Percentiles rank a stretch among this genome's conserved stretches.
These are phyloP conservation scores for Perkinsus olseni DNA, from an alignment of 169 alveolate genomes.

Conservation along the genomic window DNA sequence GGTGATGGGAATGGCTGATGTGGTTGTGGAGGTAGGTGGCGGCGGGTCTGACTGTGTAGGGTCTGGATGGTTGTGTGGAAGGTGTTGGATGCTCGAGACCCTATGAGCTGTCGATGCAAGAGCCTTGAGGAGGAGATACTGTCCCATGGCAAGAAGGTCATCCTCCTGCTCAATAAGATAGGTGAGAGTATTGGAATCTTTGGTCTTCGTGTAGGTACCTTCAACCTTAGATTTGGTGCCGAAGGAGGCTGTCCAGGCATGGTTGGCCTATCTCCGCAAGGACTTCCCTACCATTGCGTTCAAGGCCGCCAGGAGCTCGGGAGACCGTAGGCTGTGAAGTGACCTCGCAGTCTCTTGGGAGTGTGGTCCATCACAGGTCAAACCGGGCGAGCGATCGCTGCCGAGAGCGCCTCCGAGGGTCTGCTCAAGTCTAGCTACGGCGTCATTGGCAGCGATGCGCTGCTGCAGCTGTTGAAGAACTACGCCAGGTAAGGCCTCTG, in stretches of 20 bases:
- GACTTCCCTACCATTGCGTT: constrained; percentile 32
- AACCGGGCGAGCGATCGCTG: neutral
- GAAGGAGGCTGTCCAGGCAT: constrained; percentile 39
- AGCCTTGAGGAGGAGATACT: constrained; percentile 64
- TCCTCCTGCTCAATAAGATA: constrained; percentile 69
- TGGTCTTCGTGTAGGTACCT: neutral
- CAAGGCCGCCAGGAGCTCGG: constrained; percentile 40
- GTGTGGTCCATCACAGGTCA: neutral
- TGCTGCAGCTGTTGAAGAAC: constrained; percentile 70
- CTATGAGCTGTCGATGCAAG: constrained; percentile 64
- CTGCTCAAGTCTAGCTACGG: neutral
- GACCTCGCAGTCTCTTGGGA: constrained; percentile 16
- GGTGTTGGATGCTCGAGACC: constrained; percentile 83
- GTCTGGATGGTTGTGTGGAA: constrained; percentile 3
- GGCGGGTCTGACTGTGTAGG: neutral
- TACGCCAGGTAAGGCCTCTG: constrained; percentile 59
- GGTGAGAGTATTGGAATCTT: constrained; percentile 14
- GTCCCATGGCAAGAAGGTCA: constrained; percentile 61
- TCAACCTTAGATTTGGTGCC: constrained; percentile 59
- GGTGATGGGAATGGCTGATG: constrained; percentile 68
- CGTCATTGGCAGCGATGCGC: constrained; percentile 65
- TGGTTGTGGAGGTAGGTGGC: constrained; percentile 21
- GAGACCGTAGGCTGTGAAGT: constrained; percentile 16
- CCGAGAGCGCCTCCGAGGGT: neutral
- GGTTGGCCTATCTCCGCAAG: constrained; percentile 25